Evolutionary conservation across 352 stramenopile genomes (phyloP).

Genomic region (Chrysophaeum taylorii): DNA sequence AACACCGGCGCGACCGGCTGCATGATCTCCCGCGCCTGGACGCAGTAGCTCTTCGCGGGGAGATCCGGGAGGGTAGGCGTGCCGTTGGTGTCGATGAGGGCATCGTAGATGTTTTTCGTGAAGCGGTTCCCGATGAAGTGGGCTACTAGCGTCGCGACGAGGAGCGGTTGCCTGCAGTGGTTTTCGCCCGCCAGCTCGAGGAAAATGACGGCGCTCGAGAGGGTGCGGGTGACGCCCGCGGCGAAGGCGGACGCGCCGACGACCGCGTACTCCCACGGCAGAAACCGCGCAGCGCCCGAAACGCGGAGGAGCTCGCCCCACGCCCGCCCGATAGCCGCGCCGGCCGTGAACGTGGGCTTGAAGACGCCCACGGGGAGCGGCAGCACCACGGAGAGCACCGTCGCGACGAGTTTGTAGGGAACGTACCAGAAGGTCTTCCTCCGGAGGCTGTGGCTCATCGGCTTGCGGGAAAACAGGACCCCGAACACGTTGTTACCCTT

Average conservation of each 20-base stretch:
- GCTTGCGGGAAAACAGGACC: not conserved
- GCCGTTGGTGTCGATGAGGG: slow-evolving; percentile 65
- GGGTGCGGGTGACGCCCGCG: slow-evolving; percentile 74
- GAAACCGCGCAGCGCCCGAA: slow-evolving; percentile 37
- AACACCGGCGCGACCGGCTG: not conserved
- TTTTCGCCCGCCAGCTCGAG: slow-evolving; percentile 79
- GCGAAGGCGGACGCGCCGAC: slow-evolving; percentile 77
- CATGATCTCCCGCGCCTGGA: slow-evolving; percentile 55
- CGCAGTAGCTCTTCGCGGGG: slow-evolving; percentile 64
- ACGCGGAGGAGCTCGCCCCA: slow-evolving; percentile 58
- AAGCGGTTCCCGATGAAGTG: slow-evolving; percentile 77
- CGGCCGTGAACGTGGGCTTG: slow-evolving; percentile 73
- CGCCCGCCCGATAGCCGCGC: slow-evolving; percentile 65
- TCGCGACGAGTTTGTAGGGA: slow-evolving; percentile 55
- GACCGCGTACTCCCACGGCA: slow-evolving; percentile 79
- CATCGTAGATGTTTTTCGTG: slow-evolving; percentile 76
- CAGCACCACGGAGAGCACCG: slow-evolving; percentile 59
- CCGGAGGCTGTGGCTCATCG: slow-evolving; percentile 28
- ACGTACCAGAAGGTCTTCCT: slow-evolving; percentile 43
- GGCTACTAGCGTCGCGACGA: slow-evolving; percentile 66
- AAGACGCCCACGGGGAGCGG: slow-evolving; percentile 75
- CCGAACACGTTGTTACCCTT: not conserved
- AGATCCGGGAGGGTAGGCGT: slow-evolving; percentile 61
- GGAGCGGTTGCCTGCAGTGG: slow-evolving; percentile 66
- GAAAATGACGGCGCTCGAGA: slow-evolving; percentile 81